Percentiles rank a stretch among this genome's conserved stretches.
phyloP scores from a whole-genome alignment of 2,329 filamentous ascomycete genomes.

The Rasamsonia emersonii region DNA sequence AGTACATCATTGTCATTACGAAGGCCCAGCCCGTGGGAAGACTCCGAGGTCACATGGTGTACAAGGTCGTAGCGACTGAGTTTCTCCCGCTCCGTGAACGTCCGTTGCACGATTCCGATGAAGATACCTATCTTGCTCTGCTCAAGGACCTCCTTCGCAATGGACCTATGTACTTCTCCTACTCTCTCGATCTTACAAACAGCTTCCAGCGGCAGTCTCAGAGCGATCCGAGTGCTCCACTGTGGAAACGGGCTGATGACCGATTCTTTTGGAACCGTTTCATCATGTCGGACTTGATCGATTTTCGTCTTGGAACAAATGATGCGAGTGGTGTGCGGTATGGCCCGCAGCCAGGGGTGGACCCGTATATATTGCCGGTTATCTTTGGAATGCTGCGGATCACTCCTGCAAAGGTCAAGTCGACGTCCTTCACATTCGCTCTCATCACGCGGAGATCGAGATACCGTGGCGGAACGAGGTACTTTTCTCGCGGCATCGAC shows the following conservation, averaged over 20 bases:
- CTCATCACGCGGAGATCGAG: conserved; percentile 85
- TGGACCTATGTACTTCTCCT: conserved; percentile 95
- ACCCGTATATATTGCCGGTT: conserved; percentile 89
- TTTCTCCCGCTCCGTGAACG: conserved; percentile 90
- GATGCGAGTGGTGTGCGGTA: conserved; percentile 38
- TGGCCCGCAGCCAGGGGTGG: conserved; percentile 61
- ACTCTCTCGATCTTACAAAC: conserved; percentile 93
- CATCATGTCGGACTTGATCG: conserved; percentile 80
- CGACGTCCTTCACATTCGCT: conserved; percentile 71
- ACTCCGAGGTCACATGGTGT: conserved; percentile 91
- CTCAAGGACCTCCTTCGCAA: conserved; percentile 74
- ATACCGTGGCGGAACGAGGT: conserved; percentile 81
- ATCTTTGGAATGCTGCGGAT: conserved; percentile 97
- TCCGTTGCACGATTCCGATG: conserved; percentile 82
- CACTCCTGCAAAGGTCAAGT: conserved; percentile 75
- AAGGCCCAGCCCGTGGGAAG: conserved; percentile 87
- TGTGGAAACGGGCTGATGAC: conserved; percentile 91
- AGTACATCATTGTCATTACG: conserved; percentile 93
- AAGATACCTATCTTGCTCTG: conserved; percentile 80
- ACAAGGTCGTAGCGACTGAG: conserved; percentile 84
- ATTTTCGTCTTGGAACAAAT: conserved; percentile 61
- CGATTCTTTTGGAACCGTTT: conserved; percentile 99
- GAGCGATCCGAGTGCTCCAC: conserved; percentile 58
- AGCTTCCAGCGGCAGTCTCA: conserved; percentile 90
- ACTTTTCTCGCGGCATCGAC: conserved; percentile 90